Conservation (phyloP, 192 early-diverging fungal species). For the Spizellomyces sp. region DNA sequence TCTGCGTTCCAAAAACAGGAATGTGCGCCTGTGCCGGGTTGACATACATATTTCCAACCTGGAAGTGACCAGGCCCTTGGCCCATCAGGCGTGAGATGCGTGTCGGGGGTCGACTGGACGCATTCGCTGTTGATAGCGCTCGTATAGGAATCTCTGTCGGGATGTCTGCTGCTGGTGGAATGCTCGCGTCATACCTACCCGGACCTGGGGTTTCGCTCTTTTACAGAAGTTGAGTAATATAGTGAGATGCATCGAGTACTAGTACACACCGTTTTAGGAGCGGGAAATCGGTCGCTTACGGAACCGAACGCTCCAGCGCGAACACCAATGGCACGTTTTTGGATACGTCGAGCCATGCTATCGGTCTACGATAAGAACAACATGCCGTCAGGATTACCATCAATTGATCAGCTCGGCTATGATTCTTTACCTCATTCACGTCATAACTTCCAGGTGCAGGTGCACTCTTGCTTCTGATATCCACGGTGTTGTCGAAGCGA, state of each 20-base stretch:
- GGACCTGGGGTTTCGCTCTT: constrained; percentile 46
- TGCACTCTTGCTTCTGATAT: constrained; percentile 14
- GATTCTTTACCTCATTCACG: constrained; percentile 34
- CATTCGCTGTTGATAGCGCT: constrained; percentile 7
- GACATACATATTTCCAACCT: constrained; percentile 27
- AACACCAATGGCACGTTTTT: constrained; percentile 10
- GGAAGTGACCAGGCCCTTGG: constrained; percentile 33
- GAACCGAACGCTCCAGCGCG: constrained; percentile 45
- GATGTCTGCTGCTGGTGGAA: constrained; percentile 11
- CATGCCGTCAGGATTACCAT: not conserved
- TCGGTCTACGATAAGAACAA: constrained; percentile 25
- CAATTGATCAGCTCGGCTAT: not conserved
- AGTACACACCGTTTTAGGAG: constrained; percentile 15
- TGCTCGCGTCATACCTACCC: constrained; percentile 36
- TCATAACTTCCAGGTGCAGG: constrained; percentile 53
- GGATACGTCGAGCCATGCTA: constrained; percentile 25
- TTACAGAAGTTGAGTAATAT: not conserved
- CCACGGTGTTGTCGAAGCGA: constrained; percentile 36
- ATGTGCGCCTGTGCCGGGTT: constrained; percentile 43
- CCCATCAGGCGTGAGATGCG: constrained; percentile 26
- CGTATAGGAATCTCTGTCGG: not conserved
- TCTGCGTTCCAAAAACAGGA: constrained; percentile 60
- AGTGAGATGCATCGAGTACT: not conserved
- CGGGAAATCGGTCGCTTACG: constrained; percentile 41
- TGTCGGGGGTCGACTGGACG: constrained; percentile 17